Evolutionary conservation across 306 rosid species (phyloP).

Genomic region (Arachis stenosperma): DNA sequence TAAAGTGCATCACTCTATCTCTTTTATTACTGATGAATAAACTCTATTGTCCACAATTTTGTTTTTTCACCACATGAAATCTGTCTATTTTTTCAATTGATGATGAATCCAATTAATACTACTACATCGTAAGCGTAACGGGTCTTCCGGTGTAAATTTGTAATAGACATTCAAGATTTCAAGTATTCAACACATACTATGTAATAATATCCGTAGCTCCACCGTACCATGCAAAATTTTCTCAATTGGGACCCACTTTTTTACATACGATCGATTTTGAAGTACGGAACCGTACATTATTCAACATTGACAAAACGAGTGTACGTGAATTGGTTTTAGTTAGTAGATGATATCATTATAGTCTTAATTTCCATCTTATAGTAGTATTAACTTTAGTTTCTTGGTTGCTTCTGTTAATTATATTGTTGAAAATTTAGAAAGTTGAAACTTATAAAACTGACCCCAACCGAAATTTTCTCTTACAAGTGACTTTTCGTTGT

Average conservation of each 20-base stretch:
- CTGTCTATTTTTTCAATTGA: neutral
- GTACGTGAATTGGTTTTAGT: too few relatives aligned
- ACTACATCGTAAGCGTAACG: too few relatives aligned
- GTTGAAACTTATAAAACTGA: conserved; percentile 8
- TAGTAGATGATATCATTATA: neutral
- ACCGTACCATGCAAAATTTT: neutral
- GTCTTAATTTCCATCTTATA: neutral
- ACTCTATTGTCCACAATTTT: too few relatives aligned
- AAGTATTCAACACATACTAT: neutral
- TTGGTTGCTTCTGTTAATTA: neutral
- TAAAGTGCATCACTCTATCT: too few relatives aligned
- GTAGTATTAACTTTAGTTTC: too few relatives aligned
- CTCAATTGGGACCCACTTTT: neutral
- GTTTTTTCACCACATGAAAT: too few relatives aligned
- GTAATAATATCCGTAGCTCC: neutral
- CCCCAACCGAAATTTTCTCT: neutral
- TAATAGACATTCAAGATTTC: neutral
- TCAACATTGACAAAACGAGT: neutral
- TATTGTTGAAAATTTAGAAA: conserved; percentile 5
- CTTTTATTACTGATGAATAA: too few relatives aligned
- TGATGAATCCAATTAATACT: neutral
- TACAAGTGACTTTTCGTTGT: conserved; percentile 29
- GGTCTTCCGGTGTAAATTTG: too few relatives aligned
- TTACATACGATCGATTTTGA: neutral
- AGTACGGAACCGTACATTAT: neutral